Evolutionary conservation across 2,329 filamentous ascomycete species (phyloP), one percentile per base, ranked within the genome.

Genomic region (Cytospora piceae): DNA sequence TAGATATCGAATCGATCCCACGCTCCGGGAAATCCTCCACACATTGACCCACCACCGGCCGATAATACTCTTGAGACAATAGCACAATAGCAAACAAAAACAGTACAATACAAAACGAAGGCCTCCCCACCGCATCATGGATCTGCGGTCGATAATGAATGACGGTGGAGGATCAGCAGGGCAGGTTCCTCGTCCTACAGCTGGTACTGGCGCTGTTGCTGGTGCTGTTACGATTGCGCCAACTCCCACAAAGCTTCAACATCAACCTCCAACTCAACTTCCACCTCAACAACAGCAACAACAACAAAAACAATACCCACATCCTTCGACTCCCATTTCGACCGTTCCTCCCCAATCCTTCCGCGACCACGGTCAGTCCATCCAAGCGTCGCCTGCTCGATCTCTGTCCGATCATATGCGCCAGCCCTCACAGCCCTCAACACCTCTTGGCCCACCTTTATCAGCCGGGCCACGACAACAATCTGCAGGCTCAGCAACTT

Each of bases 91-190:
- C n/a, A 22, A 20, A 42, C 20, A 46, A 54, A 56, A 22, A 51
- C 27, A 29, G 5, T 3, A 3, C 27, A 29, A 29, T 3, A 27
- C 46, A 29, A 53, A 39, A 52, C 58, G 20, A 53, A 31, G 42
- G 39, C 20, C 14, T 39, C 11, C 39, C 39, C 27, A 52, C 63
- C 63, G 53, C 51, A 73, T 65, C 63, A 82, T 86, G 84, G 83
- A 86, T 77, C 79, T 86, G 65, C 76, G 79, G 69, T 81, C 80
- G 20, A 83, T 88, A 71, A 76, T 87, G 57, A 87, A 87, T 74
- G 84, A 84, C 68, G 81, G 77, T 70, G 80, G 78, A 59, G 63
- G 76, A 68, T 72, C 73, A 55, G 74, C 76, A 59, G 63, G 76
- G 69, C 73, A 73, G 54, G 74, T 75, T 59, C 71, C 74, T 64